Percentiles rank a stretch among this genome's conserved stretches.
Evolutionary conservation across 805 yeast genomes (phyloP).

Genomic region (Schizosaccharomyces cryophilus): DNA sequence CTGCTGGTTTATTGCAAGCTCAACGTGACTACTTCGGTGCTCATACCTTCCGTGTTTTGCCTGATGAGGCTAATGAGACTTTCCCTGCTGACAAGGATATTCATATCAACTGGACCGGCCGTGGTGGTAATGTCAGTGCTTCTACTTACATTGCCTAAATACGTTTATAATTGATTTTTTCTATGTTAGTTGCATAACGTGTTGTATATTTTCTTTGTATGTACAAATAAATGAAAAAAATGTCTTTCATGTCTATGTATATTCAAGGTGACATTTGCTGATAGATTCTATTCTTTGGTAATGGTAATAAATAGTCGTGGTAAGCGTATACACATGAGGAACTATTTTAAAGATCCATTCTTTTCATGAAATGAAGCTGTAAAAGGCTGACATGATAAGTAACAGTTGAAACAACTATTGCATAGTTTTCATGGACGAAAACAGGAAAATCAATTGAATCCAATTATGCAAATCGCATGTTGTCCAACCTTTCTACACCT

Average conservation of each 20-base stretch:
- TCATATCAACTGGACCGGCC: constrained; percentile 98
- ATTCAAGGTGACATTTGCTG: no score
- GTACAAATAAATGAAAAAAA: neutral
- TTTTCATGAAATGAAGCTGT: no score
- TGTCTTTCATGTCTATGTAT: no score
- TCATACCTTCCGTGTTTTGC: constrained; percentile 89
- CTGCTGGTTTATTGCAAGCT: constrained; percentile 96
- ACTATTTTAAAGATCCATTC: no score
- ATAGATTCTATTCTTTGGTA: no score
- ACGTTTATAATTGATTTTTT: neutral
- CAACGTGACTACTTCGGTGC: constrained; percentile 99
- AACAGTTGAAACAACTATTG: no score
- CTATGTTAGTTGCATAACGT: neutral
- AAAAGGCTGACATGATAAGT: no score
- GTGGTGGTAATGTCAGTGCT: constrained; percentile 94
- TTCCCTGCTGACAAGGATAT: constrained; percentile 62
- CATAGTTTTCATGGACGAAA: no score
- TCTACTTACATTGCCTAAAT: constrained; percentile 76
- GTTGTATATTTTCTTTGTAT: no score
- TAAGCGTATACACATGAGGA: no score
- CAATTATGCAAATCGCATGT: neutral
- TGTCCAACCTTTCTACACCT: neutral
- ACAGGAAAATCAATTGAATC: no score
- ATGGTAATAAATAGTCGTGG: no score
- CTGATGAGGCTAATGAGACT: constrained; percentile 52